These are phyloP conservation scores for Oryza nivara DNA, from an alignment of 176 grass and related monocot species.

Conservation along the genomic window DNA sequence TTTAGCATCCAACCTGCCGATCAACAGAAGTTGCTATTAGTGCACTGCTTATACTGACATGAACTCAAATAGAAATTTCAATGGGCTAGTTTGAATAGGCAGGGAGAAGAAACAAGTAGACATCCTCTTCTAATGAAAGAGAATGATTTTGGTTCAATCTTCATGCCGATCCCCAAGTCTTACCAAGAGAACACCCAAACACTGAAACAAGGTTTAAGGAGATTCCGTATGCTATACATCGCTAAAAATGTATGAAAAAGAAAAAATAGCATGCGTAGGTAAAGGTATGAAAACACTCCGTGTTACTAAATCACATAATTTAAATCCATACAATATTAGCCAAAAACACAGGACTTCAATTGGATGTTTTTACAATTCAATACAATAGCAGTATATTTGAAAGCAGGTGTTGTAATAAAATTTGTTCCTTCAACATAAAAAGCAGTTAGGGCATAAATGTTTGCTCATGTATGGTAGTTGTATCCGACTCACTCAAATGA, in stretches of 20 bases:
- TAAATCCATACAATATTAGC: neutral
- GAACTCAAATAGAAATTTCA: neutral
- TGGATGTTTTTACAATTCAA: neutral
- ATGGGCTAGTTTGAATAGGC: neutral
- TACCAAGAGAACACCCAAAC: neutral
- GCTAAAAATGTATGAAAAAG: neutral
- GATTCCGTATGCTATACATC: neutral
- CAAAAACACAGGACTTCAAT: neutral
- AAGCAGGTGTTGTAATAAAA: neutral
- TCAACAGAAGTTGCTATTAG: neutral
- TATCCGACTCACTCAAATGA: neutral
- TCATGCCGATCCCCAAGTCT: neutral
- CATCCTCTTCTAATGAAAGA: neutral
- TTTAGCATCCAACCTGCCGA: slow-evolving; percentile 8
- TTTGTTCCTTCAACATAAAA: neutral
- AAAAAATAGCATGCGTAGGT: too few species aligned
- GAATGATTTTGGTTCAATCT: neutral
- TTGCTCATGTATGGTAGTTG: neutral
- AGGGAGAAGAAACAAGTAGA: neutral
- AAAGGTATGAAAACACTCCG: too few species aligned
- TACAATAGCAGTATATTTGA: neutral
- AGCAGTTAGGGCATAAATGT: neutral
- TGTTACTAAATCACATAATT: too few species aligned
- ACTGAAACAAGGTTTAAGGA: neutral
- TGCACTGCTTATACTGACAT: neutral